These are phyloP conservation scores for Trichoderma virens DNA, from an alignment of 495 filamentous ascomycete genomes.

Conservation along the genomic window DNA sequence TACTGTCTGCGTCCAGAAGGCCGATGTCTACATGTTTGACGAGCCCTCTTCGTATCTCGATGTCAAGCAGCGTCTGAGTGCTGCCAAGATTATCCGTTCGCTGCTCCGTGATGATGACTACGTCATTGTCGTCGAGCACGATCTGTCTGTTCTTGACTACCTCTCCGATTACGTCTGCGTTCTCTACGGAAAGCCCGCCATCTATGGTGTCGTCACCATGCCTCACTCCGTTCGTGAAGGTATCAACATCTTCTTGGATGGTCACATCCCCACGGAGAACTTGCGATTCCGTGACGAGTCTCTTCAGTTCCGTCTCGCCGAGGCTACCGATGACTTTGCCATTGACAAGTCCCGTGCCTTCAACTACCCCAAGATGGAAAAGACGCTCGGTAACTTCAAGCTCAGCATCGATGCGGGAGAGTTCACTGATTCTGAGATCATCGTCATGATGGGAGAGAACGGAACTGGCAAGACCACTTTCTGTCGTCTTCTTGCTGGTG, in stretches of 20 bases:
- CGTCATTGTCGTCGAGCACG: constrained; percentile 98
- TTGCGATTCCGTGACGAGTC: constrained; percentile 96
- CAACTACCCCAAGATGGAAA: constrained; percentile 82
- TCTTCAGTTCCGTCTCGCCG: constrained; percentile 90
- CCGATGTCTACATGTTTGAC: constrained; percentile 88
- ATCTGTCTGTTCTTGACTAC: constrained; percentile 95
- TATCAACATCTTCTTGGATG: constrained; percentile 99
- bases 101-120: constrained; percentile 84
- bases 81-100: constrained; percentile 83
- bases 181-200: constrained; percentile 87
- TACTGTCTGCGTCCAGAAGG: constrained; percentile 84
- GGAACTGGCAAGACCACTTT: constrained; percentile 92
- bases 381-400: constrained; percentile 86
- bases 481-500: constrained; percentile 90
- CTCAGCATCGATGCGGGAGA: constrained; percentile 70
- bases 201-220: constrained; percentile 97
- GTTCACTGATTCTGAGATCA: constrained; percentile 96
- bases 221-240: constrained; percentile 95
- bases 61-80: constrained; percentile 92
- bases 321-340: constrained; percentile 85
- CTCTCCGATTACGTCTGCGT: constrained; percentile 97
- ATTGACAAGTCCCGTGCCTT: constrained; percentile 79
- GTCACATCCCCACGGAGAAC: constrained; percentile 96
- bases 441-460: constrained; percentile 99
- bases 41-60: constrained; percentile 97